These are phyloP conservation scores for Viridothelium virens DNA, from an alignment of 495 filamentous ascomycete genomes.

Conservation along the genomic window DNA sequence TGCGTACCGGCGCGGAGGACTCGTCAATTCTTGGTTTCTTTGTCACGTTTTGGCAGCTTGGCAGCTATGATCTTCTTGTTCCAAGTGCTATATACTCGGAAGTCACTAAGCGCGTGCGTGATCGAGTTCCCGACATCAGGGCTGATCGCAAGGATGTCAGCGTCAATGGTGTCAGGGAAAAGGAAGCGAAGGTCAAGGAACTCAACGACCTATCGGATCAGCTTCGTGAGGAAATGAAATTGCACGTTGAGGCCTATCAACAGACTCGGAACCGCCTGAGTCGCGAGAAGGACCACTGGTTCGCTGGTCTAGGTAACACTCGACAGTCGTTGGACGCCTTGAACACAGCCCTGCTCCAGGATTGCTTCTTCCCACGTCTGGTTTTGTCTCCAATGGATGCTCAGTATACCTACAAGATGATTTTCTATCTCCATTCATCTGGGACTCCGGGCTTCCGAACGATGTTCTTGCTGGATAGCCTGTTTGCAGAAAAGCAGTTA, in stretches of 20 bases:
- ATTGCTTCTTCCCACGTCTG: conserved; percentile 82
- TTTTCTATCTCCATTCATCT: conserved; percentile 74
- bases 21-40: conserved; percentile 69
- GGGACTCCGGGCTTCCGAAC: conserved; percentile 82
- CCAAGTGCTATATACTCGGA: conserved; percentile 64
- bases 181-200: conserved; percentile 55
- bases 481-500: conserved; percentile 74
- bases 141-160: conserved; percentile 66
- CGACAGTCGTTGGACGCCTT: conserved; percentile 48
- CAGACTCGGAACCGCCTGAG: conserved; percentile 56
- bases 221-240: conserved; percentile 62
- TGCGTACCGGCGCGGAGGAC: conserved; percentile 58
- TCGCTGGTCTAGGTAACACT: conserved; percentile 53
- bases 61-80: conserved; percentile 68
- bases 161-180: conserved; percentile 51
- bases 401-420: conserved; percentile 74
- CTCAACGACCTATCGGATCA: conserved; percentile 52
- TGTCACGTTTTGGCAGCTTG: conserved; percentile 87
- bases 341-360: conserved; percentile 69
- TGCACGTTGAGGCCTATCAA: conserved; percentile 55
- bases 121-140: conserved; percentile 52
- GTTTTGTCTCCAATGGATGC: conserved; percentile 78
- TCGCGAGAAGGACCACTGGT: conserved; percentile 77
- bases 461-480: conserved; percentile 68
- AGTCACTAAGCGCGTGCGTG: conserved; percentile 57